Evolutionary conservation across 2,329 filamentous ascomycete species (phyloP).

Genomic region (Fusarium sambucinum): DNA sequence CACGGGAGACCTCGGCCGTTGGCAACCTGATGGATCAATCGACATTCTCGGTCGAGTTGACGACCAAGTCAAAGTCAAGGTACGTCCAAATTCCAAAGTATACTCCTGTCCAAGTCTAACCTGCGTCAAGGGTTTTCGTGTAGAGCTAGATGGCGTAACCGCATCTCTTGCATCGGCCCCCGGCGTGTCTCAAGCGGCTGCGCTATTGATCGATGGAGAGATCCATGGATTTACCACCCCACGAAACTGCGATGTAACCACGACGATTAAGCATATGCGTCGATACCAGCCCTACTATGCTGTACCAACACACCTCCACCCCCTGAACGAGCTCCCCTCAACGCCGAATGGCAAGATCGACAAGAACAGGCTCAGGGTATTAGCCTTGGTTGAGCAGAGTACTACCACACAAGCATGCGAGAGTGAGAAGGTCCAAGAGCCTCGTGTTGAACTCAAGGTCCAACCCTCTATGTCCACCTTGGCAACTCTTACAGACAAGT

Average conservation of each 20-base stretch:
- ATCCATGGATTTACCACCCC: conserved; percentile 65
- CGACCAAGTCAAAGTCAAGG: conserved; percentile 72
- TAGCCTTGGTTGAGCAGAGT: conserved; percentile 44
- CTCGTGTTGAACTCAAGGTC: conserved; percentile 48
- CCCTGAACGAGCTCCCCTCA: conserved; percentile 59
- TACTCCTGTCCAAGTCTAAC: conserved; percentile 7
- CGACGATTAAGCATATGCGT: conserved; percentile 56
- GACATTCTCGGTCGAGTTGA: conserved; percentile 69
- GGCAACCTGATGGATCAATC: conserved; percentile 65
- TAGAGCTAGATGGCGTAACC: conserved; percentile 70
- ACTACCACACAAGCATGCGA: conserved; percentile 15
- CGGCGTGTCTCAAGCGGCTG: conserved; percentile 61
- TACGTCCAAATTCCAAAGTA: conserved; percentile 37
- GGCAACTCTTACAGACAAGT: conserved; percentile 47
- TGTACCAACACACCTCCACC: conserved; percentile 60
- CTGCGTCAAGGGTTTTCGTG: conserved; percentile 64
- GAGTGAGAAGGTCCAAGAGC: conserved; percentile 1
- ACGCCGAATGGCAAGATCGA: conserved; percentile 70
- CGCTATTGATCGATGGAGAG: conserved; percentile 60
- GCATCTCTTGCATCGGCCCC: conserved; percentile 61
- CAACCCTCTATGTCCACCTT: conserved; percentile 51
- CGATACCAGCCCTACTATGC: conserved; percentile 67
- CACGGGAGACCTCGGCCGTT: conserved; percentile 69
- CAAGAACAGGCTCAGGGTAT: conserved; percentile 58
- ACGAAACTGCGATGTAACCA: conserved; percentile 50